A percentile compares a stretch with the other conserved stretches of the same genome.
Conservation (phyloP, 257 asterid genomes). For the Fraxinus pennsylvanica region DNA sequence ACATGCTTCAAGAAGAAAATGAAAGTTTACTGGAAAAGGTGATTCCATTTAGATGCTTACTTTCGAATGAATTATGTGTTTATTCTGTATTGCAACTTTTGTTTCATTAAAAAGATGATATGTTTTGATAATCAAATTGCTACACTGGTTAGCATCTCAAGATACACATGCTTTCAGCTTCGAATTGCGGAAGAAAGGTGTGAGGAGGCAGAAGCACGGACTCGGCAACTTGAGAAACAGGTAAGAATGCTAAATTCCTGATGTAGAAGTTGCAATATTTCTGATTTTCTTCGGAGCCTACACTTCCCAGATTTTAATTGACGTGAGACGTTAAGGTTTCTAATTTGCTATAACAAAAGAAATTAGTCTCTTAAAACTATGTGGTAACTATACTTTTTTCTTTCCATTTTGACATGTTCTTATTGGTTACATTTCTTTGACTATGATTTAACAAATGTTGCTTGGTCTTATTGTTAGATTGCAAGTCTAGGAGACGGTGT, state of each 20-base stretch:
- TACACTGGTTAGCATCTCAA: constrained; percentile 26
- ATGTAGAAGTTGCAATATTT: constrained; percentile 1
- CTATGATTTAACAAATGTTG: neutral
- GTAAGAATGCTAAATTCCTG: constrained; percentile 31
- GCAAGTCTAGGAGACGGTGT: constrained; percentile 92
- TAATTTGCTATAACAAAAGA: neutral
- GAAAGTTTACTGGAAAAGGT: constrained; percentile 91
- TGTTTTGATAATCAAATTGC: neutral
- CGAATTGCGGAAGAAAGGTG: constrained; percentile 79
- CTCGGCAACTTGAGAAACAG: constrained; percentile 90
- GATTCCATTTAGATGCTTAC: constrained; percentile 26
- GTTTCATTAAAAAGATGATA: neutral
- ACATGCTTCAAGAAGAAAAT: constrained; percentile 98
- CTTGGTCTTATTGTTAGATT: constrained; percentile 45
- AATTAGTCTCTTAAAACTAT: neutral
- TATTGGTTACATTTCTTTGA: constrained; percentile 1
- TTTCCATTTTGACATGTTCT: neutral
- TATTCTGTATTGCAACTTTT: constrained; percentile 4
- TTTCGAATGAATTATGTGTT: neutral
- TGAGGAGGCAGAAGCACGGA: constrained; percentile 92
- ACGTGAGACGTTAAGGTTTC: neutral
- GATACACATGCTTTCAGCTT: constrained; percentile 56
- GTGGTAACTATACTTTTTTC: neutral
- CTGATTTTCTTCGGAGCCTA: neutral
- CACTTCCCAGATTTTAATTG: neutral